A percentile compares a stretch with the other conserved stretches of the same genome.
These are phyloP conservation scores for Decorospora gaudefroyi DNA, from an alignment of 2,329 filamentous ascomycete genomes.

Conservation along the genomic window DNA sequence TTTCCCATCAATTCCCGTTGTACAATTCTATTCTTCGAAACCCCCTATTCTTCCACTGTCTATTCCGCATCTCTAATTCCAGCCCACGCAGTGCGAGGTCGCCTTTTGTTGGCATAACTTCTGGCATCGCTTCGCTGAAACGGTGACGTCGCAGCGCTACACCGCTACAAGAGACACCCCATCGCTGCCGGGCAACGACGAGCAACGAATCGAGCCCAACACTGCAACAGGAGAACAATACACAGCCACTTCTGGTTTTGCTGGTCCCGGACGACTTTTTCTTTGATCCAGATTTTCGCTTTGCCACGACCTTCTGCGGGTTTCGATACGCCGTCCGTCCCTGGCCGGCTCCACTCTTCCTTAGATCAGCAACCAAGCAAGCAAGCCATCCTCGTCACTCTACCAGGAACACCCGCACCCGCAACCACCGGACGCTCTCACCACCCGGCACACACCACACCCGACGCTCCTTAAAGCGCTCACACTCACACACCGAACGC, in stretches of 20 bases:
- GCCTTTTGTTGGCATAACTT: constrained; percentile 8
- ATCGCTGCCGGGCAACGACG: constrained; percentile 21
- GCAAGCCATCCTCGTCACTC: constrained; percentile 20
- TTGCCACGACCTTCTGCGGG: constrained; percentile 29
- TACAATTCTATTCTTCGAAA: constrained; percentile 7
- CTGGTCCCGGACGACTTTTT: constrained; percentile 1
- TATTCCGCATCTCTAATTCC: background rate
- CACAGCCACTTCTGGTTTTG: constrained; percentile 19
- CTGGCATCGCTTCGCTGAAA: constrained; percentile 17
- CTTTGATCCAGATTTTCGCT: constrained; percentile 10
- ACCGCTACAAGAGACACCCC: constrained; percentile 20
- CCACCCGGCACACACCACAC: constrained; percentile 9
- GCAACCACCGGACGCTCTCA: constrained; percentile 10
- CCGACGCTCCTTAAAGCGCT: constrained; percentile 17
- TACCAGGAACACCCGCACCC: constrained; percentile 15
- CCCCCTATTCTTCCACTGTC: constrained; percentile 1
- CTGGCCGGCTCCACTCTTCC: constrained; percentile 14
- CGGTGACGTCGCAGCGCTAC: constrained; percentile 28
- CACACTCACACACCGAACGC: constrained; percentile 4
- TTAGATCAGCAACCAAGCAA: constrained; percentile 21
- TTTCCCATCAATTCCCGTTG: constrained; percentile 1
- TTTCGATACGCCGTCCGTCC: constrained; percentile 17
- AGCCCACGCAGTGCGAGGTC: constrained; percentile 2
- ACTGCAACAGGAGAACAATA: constrained; percentile 1
- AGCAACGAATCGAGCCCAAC: constrained; percentile 1